These are phyloP conservation scores for Monilinia vaccinii-corymbosi DNA, from an alignment of 2,329 filamentous ascomycete species.

Conservation along the genomic window DNA sequence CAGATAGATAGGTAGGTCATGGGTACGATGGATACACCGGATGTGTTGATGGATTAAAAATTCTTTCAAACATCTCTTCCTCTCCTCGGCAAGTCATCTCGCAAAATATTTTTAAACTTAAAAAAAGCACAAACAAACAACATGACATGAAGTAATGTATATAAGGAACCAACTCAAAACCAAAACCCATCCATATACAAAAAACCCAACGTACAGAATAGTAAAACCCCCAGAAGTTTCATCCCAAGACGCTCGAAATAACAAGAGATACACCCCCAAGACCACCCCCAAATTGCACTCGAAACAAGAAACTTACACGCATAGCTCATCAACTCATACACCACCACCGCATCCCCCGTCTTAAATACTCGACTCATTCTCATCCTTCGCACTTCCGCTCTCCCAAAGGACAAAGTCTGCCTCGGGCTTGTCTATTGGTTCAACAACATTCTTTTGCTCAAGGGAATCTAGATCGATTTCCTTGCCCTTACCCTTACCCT, in stretches of 20 bases:
- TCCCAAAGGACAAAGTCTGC: conserved; percentile 63
- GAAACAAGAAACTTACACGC: background rate
- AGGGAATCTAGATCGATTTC: conserved; percentile 32
- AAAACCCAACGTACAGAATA: background rate
- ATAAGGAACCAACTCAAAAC: background rate
- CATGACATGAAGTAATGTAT: background rate
- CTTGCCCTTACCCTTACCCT: background rate
- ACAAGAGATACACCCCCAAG: background rate
- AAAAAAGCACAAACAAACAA: background rate
- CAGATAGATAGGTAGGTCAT: too few species aligned
- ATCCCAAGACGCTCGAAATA: background rate
- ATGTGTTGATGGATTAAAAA: too few species aligned
- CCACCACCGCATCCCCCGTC: background rate
- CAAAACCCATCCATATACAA: background rate
- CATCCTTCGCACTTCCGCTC: conserved; percentile 56
- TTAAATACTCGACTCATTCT: conserved; percentile 1
- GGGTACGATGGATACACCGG: too few species aligned
- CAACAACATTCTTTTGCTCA: conserved; percentile 36
- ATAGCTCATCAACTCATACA: background rate
- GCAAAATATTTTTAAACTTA: background rate
- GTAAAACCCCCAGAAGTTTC: background rate
- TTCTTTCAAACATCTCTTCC: background rate
- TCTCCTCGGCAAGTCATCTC: background rate
- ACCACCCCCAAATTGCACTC: background rate
- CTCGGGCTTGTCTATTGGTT: conserved; percentile 49